Evolutionary conservation across 768 basidiomycete genomes (phyloP).

Genomic region (Phaffia tasmanica): DNA sequence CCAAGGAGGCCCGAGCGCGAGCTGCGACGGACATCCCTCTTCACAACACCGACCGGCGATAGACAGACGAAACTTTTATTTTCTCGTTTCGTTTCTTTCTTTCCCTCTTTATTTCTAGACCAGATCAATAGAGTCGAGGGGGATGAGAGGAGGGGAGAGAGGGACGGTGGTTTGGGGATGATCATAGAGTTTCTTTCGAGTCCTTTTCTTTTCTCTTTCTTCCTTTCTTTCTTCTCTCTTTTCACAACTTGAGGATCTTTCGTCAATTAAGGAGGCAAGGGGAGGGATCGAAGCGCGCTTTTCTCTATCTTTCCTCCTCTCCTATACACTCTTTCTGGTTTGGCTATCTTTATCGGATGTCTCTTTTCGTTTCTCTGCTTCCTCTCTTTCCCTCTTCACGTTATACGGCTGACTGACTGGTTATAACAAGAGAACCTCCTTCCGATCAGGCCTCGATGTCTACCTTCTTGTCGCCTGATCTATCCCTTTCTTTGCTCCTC

Average conservation of each 20-base stretch:
- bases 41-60: slow-evolving; percentile 21
- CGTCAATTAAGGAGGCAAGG: too few relatives aligned
- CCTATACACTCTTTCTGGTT: neutral
- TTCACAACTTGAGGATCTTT: too few relatives aligned
- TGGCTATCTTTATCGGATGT: neutral
- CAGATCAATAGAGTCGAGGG: too few relatives aligned
- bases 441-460: neutral
- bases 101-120: neutral
- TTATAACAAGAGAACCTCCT: neutral
- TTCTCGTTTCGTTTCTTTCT: neutral
- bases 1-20: slow-evolving; percentile 54
- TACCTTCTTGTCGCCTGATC: neutral
- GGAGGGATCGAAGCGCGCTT: too few relatives aligned
- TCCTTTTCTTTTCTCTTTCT: neutral
- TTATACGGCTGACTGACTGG: neutral
- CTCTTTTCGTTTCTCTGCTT: neutral
- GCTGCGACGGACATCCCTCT: slow-evolving; percentile 18
- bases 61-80: neutral
- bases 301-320: neutral
- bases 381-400: neutral
- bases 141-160: too few relatives aligned
- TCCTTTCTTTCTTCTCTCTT: too few relatives aligned
- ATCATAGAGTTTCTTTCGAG: too few relatives aligned
- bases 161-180: too few relatives aligned
- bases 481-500: neutral